A percentile compares a stretch with the other conserved stretches of the same genome.
phyloP scores from a whole-genome alignment of 1,284 basidiomycete species.

The Marasmius sp. region DNA sequence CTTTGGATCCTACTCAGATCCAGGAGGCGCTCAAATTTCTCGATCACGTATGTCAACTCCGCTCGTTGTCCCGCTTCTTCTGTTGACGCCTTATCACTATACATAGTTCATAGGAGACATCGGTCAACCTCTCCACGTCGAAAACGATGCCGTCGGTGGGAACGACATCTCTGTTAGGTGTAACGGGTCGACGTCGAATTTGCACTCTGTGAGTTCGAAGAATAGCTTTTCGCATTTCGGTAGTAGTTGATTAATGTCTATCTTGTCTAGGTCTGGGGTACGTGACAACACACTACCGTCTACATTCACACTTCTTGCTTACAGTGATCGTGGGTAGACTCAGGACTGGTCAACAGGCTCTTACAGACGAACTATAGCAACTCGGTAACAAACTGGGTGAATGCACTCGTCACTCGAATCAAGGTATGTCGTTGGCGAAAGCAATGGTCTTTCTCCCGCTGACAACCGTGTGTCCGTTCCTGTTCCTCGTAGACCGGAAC shows the following conservation, averaged over 20 bases:
- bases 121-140: conserved; percentile 50
- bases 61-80: no score
- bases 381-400: conserved; percentile 41
- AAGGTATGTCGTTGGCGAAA: conserved; percentile 28
- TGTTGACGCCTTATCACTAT: no score
- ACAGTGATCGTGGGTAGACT: conserved; percentile 29
- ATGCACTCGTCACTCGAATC: conserved; percentile 41
- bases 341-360: conserved; percentile 45
- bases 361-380: conserved; percentile 39
- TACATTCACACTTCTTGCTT: not conserved
- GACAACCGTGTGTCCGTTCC: not conserved
- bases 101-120: conserved; percentile 52
- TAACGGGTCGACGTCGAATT: conserved; percentile 41
- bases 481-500: conserved; percentile 33
- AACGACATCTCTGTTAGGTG: conserved; percentile 42
- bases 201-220: conserved; percentile 43
- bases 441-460: not conserved
- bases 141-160: conserved; percentile 41
- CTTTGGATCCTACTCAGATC: not conserved
- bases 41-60: conserved; percentile 32
- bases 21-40: conserved; percentile 34
- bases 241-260: not conserved
- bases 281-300: not conserved
- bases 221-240: not conserved
- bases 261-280: conserved; percentile 32